phyloP scores from a whole-genome alignment of 2,329 filamentous ascomycete species.

The Xylaria sp. region DNA sequence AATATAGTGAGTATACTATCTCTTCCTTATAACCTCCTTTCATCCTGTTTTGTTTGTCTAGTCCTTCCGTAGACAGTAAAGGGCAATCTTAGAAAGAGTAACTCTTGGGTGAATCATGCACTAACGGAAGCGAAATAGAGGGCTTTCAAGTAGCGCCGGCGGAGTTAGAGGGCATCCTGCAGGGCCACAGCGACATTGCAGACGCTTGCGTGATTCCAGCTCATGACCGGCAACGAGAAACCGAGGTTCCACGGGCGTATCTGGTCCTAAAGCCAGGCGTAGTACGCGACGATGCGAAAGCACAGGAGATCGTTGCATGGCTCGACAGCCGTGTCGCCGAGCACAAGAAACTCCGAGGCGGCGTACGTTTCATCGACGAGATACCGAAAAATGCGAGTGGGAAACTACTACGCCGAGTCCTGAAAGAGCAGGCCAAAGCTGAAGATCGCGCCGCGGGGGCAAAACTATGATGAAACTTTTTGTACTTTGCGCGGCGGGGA shows the following conservation, averaged over 20 bases:
- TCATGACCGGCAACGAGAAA: conserved; percentile 69
- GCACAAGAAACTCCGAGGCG: conserved; percentile 54
- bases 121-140: conserved; percentile 57
- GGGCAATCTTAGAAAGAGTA: background rate
- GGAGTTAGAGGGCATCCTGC: conserved; percentile 66
- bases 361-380: conserved; percentile 60
- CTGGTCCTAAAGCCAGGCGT: conserved; percentile 62
- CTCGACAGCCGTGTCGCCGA: conserved; percentile 54
- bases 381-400: conserved; percentile 73
- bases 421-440: conserved; percentile 59
- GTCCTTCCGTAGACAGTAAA: background rate
- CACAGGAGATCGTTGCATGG: conserved; percentile 54
- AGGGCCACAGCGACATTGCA: conserved; percentile 56
- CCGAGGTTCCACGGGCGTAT: conserved; percentile 75
- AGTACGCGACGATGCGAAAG: conserved; percentile 52
- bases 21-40: conserved; percentile 38
- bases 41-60: background rate
- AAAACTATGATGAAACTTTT: conserved; percentile 43
- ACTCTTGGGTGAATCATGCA: background rate
- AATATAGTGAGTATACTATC: conserved; percentile 61
- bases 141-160: conserved; percentile 78
- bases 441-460: conserved; percentile 47
- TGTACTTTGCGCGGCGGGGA: background rate
- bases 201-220: conserved; percentile 74
- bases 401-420: conserved; percentile 69